A percentile compares a stretch with the other conserved stretches of the same genome.
phyloP scores from a whole-genome alignment of 2,329 filamentous ascomycete genomes.

The Clarireedia paspali region DNA sequence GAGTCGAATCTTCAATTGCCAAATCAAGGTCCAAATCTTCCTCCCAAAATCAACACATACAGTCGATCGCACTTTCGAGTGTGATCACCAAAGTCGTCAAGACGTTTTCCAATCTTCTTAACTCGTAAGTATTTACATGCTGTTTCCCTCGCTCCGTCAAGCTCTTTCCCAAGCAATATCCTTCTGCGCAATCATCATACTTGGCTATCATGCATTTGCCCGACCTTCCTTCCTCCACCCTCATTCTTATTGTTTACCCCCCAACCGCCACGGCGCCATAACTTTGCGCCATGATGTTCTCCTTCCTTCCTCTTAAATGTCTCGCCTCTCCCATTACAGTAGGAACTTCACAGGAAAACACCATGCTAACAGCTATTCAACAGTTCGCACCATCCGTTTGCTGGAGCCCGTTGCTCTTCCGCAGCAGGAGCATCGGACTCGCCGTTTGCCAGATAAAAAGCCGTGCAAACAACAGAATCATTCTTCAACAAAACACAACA shows the following conservation, averaged over 20 bases:
- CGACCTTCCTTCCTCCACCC: background rate
- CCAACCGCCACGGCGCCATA: background rate
- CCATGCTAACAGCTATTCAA: background rate
- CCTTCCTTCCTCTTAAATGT: background rate
- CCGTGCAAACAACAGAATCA: background rate
- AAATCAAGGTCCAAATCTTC: background rate
- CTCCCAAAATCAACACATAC: constrained; percentile 9
- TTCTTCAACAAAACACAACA: constrained; percentile 7
- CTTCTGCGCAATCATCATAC: background rate
- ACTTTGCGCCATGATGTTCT: background rate
- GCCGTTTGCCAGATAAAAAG: constrained; percentile 47
- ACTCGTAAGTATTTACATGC: constrained; percentile 62
- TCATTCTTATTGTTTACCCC: background rate
- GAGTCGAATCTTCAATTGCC: background rate
- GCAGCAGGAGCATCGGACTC: constrained; percentile 74
- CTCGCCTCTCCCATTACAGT: background rate
- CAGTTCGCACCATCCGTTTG: constrained; percentile 92
- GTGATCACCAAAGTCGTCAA: constrained; percentile 56
- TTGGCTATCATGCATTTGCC: background rate
- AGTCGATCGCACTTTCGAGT: constrained; percentile 26
- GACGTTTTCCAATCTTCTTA: constrained; percentile 98
- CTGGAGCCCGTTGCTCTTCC: constrained; percentile 90
- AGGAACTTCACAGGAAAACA: background rate
- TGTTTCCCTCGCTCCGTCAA: background rate
- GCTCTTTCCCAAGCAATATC: background rate